phyloP scores from a whole-genome alignment of 331 rosid genomes.

The Quercus tomentella region DNA sequence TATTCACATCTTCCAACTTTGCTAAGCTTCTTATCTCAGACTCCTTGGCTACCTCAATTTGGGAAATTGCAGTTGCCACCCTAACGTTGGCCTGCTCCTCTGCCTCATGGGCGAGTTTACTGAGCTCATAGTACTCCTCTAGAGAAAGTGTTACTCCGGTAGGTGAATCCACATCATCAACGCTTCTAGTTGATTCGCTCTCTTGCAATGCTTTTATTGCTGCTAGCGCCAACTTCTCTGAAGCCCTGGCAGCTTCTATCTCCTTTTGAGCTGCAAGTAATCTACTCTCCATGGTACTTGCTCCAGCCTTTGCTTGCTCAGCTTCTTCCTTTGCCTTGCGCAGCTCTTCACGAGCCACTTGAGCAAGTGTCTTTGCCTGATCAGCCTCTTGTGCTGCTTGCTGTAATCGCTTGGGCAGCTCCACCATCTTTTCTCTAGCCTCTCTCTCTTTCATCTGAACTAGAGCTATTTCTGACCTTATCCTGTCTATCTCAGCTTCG shows the following conservation, averaged over 20 bases:
- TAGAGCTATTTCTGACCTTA: conserved; percentile 70
- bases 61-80: conserved; percentile 69
- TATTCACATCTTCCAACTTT: conserved; percentile 71
- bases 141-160: conserved; percentile 70
- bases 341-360: conserved; percentile 65
- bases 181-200: conserved; percentile 55
- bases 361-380: conserved; percentile 64
- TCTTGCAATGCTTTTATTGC: conserved; percentile 93
- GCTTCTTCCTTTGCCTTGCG: conserved; percentile 75
- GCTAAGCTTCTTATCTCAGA: conserved; percentile 73
- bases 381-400: conserved; percentile 79
- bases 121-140: conserved; percentile 92
- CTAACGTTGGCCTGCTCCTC: conserved; percentile 83
- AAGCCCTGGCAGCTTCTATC: conserved; percentile 93
- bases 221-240: conserved; percentile 72
- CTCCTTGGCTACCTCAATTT: conserved; percentile 69
- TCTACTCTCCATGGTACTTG: conserved; percentile 73
- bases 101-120: conserved; percentile 83
- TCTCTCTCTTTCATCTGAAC: conserved; percentile 81
- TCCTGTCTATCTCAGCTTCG: conserved; percentile 75
- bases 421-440: conserved; percentile 62
- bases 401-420: conserved; percentile 73
- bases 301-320: conserved; percentile 85
- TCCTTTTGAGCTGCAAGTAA: conserved; percentile 90
- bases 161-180: conserved; percentile 45